Evolutionary conservation across 2,329 filamentous ascomycete species (phyloP).

Genomic region (Diaporthe ampelina): DNA sequence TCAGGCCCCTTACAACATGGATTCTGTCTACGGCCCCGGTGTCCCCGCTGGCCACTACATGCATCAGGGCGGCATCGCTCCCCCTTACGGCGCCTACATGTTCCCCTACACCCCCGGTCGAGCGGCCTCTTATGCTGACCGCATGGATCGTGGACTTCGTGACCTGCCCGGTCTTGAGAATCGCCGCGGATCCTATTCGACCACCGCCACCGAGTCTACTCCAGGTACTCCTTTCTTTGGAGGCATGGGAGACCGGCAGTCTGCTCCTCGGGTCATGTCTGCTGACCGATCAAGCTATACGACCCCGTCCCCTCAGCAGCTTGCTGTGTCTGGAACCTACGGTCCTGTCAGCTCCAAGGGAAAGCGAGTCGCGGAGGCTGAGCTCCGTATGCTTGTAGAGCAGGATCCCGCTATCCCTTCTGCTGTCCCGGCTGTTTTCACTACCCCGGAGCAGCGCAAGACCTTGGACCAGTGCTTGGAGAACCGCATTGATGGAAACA

Average conservation of each 20-base stretch:
- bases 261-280: slow-evolving; percentile 70
- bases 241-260: slow-evolving; percentile 70
- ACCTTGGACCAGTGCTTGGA: slow-evolving; percentile 94
- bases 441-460: slow-evolving; percentile 87
- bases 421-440: slow-evolving; percentile 91
- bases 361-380: slow-evolving; percentile 57
- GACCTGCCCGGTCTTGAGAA: slow-evolving; percentile 75
- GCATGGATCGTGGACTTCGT: slow-evolving; percentile 60
- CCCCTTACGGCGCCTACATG: slow-evolving; percentile 51
- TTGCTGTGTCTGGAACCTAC: slow-evolving; percentile 59
- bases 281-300: slow-evolving; percentile 75
- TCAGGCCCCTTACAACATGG: slow-evolving; percentile 38
- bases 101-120: slow-evolving; percentile 69
- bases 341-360: slow-evolving; percentile 58
- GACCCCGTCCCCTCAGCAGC: slow-evolving; percentile 75
- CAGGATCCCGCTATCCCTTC: slow-evolving; percentile 87
- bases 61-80: slow-evolving; percentile 45
- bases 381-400: slow-evolving; percentile 75
- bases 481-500: slow-evolving; percentile 91
- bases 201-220: slow-evolving; percentile 70
- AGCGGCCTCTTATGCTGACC: slow-evolving; percentile 58
- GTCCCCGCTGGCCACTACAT: slow-evolving; percentile 45
- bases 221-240: slow-evolving; percentile 76
- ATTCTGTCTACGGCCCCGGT: slow-evolving; percentile 47
- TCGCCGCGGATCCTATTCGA: slow-evolving; percentile 77